Percentiles rank a stretch among this genome's conserved stretches.
phyloP scores from a whole-genome alignment of 108 stramenopile species.

The Stephanodiscus minutulus region DNA sequence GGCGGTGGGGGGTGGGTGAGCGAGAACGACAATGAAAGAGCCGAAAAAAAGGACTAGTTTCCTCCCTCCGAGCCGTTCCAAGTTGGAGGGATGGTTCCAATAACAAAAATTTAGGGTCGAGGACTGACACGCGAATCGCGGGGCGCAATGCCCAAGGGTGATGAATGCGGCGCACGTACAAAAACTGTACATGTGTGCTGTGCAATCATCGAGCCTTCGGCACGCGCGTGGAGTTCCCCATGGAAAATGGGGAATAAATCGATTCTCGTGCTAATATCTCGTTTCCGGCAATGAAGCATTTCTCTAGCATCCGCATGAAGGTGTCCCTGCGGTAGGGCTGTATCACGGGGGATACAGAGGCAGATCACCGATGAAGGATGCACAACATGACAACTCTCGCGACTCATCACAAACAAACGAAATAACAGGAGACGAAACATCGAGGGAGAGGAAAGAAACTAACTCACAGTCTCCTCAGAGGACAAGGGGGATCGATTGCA shows the following conservation, averaged over 20 bases:
- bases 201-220: conserved; percentile 1
- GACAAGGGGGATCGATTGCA: conserved; percentile 96
- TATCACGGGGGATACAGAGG: conserved; percentile 6
- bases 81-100: background rate
- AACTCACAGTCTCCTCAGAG: conserved; percentile 84
- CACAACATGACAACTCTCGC: background rate
- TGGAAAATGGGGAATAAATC: conserved; percentile 3
- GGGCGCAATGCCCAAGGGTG: conserved; percentile 12
- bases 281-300: conserved; percentile 26
- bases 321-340: conserved; percentile 14
- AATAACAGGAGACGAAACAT: too few relatives aligned
- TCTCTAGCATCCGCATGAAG: conserved; percentile 35
- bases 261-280: conserved; percentile 31
- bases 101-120: conserved; percentile 20
- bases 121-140: conserved; percentile 26
- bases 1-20: too few relatives aligned
- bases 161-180: conserved; percentile 6
- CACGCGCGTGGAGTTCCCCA: background rate
- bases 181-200: conserved; percentile 17
- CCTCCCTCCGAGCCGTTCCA: too few relatives aligned
- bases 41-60: too few relatives aligned
- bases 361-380: conserved; percentile 34
- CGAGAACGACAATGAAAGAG: background rate
- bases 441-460: background rate
- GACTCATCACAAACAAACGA: too few relatives aligned